Base-by-base conservation (phyloP, 2,329 filamentous ascomycete species). In the Didymella pomorum region DNA sequence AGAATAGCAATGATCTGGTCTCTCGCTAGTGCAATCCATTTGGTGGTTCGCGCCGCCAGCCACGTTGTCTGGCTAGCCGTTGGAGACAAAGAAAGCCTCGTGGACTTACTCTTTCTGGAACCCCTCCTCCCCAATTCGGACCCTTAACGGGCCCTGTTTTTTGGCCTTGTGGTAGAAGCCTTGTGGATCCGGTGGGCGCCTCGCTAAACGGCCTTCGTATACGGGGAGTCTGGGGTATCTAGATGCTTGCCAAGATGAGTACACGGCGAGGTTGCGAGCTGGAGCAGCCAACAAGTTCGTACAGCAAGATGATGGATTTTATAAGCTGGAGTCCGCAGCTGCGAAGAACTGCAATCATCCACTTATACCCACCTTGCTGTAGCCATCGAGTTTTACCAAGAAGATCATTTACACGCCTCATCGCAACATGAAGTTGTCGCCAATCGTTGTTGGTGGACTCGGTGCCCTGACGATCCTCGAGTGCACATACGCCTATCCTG, bases 401-500 rank as follows among this genome's bases (percentile, higher is more conserved):
- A 28, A 26, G 29, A 18, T 43, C 25, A 18, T 14, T 53, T 33
- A 29, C 33, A 7, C 35, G 6, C 21, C 46, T 47, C 25, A 10
- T 18, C 21, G 20, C 56, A 62, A 18, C 23, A 69, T 69, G 66
- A 70, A 67, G 57, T 41, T 61, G 21, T 56, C 63, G 11, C 47
- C 33, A 10, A 43, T 70, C 41, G 33, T 56, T 48, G n/a, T 64
- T 6, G 35, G 55, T 20, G 54, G 54, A 49, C 45, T 67, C 35
- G 53, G 54, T n/a, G 51, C 61, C 33, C 29, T 65, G 2, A 52
- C 61, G 3, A n/a, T 65, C 12, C 21, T 71, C 28, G 64, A 68
- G 21, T 58, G 52, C 37, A 58, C 63, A 8, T 50, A 53, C 16
- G 64, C 66, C 16, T 61, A 64, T 25, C 65, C 66, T 7, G 62